Percentiles rank a stretch among this genome's conserved stretches.
Evolutionary conservation across 495 filamentous ascomycete species (phyloP).

Genomic region (Xylaria venustula): DNA sequence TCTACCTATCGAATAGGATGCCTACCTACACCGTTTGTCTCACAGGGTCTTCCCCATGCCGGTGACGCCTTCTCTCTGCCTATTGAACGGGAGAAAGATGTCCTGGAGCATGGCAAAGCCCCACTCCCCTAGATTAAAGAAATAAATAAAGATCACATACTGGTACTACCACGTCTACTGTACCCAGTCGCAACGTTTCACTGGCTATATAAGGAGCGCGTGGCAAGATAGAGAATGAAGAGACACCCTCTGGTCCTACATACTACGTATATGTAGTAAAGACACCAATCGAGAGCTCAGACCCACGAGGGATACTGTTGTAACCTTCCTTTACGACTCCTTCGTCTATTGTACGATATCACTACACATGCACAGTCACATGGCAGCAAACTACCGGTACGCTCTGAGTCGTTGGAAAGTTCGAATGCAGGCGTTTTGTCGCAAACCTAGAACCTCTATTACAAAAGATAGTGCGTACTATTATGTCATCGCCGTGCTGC

Average conservation of each 20-base stretch:
- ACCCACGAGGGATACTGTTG: neutral
- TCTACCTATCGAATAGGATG: neutral
- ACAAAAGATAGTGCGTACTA: too few species aligned
- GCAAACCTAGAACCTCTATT: neutral
- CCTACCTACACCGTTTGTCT: neutral
- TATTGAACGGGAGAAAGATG: neutral
- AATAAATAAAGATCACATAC: too few species aligned
- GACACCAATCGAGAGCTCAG: neutral
- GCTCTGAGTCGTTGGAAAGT: too few species aligned
- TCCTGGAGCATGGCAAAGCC: neutral
- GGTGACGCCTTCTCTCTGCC: too few species aligned
- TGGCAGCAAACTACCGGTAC: too few species aligned
- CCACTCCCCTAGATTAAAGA: neutral
- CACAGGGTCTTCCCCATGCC: too few species aligned
- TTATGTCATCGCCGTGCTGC: too few species aligned
- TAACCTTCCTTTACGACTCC: neutral
- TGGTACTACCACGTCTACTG: too few species aligned
- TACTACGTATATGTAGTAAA: neutral
- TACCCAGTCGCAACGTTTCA: neutral
- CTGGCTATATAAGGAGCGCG: neutral
- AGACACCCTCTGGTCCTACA: neutral
- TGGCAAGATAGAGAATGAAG: neutral
- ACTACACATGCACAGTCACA: too few species aligned
- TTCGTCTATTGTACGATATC: neutral
- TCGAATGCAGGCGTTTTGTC: neutral